These are phyloP conservation scores for Saccharomycopsis amapae DNA, from an alignment of 805 yeast genomes.

Conservation along the genomic window DNA sequence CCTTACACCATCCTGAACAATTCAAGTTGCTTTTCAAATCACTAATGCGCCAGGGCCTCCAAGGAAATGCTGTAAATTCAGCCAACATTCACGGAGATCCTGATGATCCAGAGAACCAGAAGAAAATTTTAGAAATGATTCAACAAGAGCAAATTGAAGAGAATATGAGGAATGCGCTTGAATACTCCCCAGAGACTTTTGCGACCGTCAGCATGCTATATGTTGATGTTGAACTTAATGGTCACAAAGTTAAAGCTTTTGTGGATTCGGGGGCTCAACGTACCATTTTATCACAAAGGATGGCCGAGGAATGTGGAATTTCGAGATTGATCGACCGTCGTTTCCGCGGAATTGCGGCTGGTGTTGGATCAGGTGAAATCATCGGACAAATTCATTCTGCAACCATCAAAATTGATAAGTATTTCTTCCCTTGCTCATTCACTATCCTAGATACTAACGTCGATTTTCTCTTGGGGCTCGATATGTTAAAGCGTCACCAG, in stretches of 20 bases:
- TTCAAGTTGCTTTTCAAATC: constrained; percentile 1
- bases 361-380: constrained; percentile 79
- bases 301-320: constrained; percentile 70
- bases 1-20: constrained; percentile 2
- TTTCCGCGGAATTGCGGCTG: constrained; percentile 76
- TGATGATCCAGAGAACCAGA: constrained; percentile 63
- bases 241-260: constrained; percentile 78
- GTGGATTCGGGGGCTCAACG: constrained; percentile 95
- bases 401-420: constrained; percentile 68
- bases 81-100: constrained; percentile 65
- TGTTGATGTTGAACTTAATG: constrained; percentile 71
- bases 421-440: constrained; percentile 59
- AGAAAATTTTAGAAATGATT: constrained; percentile 56
- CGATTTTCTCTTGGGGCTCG: constrained; percentile 81
- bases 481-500: constrained; percentile 83
- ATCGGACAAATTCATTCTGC: constrained; percentile 85
- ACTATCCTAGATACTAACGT: constrained; percentile 64
- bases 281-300: constrained; percentile 70
- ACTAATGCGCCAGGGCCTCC: not conserved
- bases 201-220: constrained; percentile 78
- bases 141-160: constrained; percentile 71
- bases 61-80: too few relatives aligned
- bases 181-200: constrained; percentile 85
- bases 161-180: constrained; percentile 72
- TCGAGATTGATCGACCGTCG: constrained; percentile 70